Base-by-base conservation (phyloP, 2,329 filamentous ascomycete genomes). In the Ceratocystis lukuohia region DNA sequence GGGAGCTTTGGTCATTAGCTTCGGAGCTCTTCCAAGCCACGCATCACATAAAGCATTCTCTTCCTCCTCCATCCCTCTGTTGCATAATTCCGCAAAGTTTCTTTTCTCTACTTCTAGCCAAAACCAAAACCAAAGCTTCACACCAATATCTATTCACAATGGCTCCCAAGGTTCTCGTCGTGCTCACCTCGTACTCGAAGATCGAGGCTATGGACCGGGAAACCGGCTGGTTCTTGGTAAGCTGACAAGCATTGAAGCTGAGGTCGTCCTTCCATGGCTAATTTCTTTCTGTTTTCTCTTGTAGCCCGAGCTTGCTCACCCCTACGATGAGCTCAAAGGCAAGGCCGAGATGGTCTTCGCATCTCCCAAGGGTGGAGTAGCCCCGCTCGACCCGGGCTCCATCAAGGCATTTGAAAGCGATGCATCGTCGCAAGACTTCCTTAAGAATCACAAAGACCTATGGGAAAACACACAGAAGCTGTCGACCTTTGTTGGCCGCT, bases 191-290 rank as follows among this genome's bases (percentile, higher is more conserved):
- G 68, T 79, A 82, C 73, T 75, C 73, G 72, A 75, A 77, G 74
- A 78, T 84, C 61, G 77, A 76, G 70, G 69, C 68, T 66, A 73
- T 76, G 70, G 77, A 79, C 57, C 78, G 77, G 71, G 80, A 81
- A 8, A 89, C 87, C 0, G 88, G 88, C 69, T 90, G 87, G 87
- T 90, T 84, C 72, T 77, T 90, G 71, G 84, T 86, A 77, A 62
- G 77, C 69, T n/a, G 61, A 5, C 37, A n/a, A 45, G 3, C 1
- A 41, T 15, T 15, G 12, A 41, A 41, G 3, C 37, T 15, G 10
- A 41, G 12, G 2, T 41, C 6, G 7, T 28, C 15, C 53, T 57
- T 22, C 15, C 8, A 20, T 22, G 20, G 17, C 17, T 48, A 69
- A 25, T 37, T 1, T 3, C 17, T 20, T 30, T 7, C 53, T 10